Percentiles rank a stretch among this genome's conserved stretches.
These are phyloP conservation scores for Macrocystidia cucumis DNA, from an alignment of 1,284 basidiomycete genomes.

Conservation along the genomic window DNA sequence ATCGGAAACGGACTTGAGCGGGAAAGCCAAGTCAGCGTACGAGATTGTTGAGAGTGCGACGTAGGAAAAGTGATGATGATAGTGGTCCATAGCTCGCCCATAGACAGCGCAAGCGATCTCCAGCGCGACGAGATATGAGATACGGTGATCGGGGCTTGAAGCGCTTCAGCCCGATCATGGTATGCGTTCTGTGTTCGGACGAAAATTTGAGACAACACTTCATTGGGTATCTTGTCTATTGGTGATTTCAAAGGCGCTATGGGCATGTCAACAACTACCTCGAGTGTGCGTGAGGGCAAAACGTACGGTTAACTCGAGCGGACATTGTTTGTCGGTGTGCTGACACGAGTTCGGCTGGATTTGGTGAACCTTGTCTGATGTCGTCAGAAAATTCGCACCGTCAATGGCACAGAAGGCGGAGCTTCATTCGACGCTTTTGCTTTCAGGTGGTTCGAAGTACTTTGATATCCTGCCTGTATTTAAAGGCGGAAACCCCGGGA, in stretches of 20 bases:
- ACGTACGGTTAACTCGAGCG: no score
- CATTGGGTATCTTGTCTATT: constrained; percentile 27
- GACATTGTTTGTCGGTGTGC: no score
- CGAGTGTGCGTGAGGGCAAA: no score
- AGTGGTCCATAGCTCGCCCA: constrained; percentile 33
- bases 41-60: constrained; percentile 23
- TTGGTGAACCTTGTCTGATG: no score
- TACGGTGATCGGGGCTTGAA: constrained; percentile 20
- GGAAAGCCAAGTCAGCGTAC: constrained; percentile 25
- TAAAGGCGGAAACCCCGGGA: no score
- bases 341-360: no score
- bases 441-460: no score
- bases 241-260: constrained; percentile 6
- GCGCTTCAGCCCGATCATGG: constrained; percentile 17
- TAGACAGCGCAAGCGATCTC: constrained; percentile 34
- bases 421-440: no score
- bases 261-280: no score
- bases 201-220: constrained; percentile 34
- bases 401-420: no score
- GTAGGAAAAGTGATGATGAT: constrained; percentile 34
- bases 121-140: constrained; percentile 40
- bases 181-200: constrained; percentile 17
- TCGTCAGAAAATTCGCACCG: no score
- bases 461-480: no score
- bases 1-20: constrained; percentile 35